Base-by-base conservation (phyloP, 345 rosid genomes). In the Brassica cretica region DNA sequence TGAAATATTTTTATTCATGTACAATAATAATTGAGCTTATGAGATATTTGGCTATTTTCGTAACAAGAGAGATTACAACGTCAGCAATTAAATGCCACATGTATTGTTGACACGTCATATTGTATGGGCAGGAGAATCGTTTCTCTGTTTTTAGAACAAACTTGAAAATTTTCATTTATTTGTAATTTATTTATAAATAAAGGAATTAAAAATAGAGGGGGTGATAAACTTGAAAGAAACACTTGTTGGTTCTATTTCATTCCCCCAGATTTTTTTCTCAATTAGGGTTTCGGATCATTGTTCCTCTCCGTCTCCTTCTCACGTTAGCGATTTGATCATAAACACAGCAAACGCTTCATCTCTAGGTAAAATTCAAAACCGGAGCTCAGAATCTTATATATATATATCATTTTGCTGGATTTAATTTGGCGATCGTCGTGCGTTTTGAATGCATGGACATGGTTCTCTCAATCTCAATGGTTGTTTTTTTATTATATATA, bases 231-330 rank as follows among this genome's bases (percentile, higher is more conserved):
- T 24, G 76, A 79, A 77, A 76, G 10, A 18, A 56, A 56, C 61
- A 56, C 61, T 56, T 56, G 61, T 51, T 51, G 56, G 56, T 51
- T 51, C 56, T 51, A 51, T 49, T 51, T n/a, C n/a, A n/a, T n/a
- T n/a, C 15, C 19, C 56, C 56, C 56, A 51, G 56, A 53, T 16
- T 53, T 16, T 53, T 53, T 53, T 80, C 82, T 35, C 68, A 70
- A 66, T 73, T 82, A 81, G 85, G 86, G 80, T 82, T 53, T 84
- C 79, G 35, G 84, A 71, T 68, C 68, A 53, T 73, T 65, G 5
- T 9, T 11, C 3, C 12, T 39, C 46, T 9, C 4, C 41, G 68
- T 51, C 56, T 30, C 55, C 53, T 33, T 73, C 74, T 61, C 69
- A 66, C 68, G 74, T 61, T 62, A 37, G 62, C 76, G 41, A 30